A percentile compares a stretch with the other conserved stretches of the same genome.
Evolutionary conservation across 352 stramenopile species (phyloP).

Genomic region (Pythium aristosporum): DNA sequence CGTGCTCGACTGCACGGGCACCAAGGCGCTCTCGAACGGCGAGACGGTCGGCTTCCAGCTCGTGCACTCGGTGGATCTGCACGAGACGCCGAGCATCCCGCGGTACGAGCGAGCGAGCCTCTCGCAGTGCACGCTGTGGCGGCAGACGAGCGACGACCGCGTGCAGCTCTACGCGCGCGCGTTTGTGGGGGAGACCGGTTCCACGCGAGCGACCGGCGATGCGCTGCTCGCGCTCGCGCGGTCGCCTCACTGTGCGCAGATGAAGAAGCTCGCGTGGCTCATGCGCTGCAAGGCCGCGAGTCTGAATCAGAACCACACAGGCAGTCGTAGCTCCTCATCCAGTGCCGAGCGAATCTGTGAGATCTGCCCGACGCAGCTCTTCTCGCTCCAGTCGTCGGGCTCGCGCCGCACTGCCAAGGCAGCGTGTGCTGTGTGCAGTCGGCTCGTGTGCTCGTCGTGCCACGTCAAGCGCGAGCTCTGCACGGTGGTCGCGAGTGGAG

Average conservation of each 20-base stretch:
- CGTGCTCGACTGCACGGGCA: constrained; percentile 54
- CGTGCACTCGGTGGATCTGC: constrained; percentile 62
- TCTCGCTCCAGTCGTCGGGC: neutral
- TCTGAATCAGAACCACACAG: constrained; percentile 1
- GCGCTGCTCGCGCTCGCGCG: constrained; percentile 32
- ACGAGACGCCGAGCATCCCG: constrained; percentile 36
- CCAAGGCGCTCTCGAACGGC: constrained; percentile 38
- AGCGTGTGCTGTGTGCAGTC: constrained; percentile 43
- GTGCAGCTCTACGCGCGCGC: constrained; percentile 41
- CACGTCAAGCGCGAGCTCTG: constrained; percentile 48
- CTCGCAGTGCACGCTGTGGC: constrained; percentile 56
- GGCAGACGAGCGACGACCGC: constrained; percentile 31
- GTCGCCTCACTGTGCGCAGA: constrained; percentile 47
- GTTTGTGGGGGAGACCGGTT: constrained; percentile 27
- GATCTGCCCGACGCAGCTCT: constrained; percentile 16
- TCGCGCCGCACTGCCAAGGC: constrained; percentile 14
- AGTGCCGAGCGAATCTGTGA: constrained; percentile 14
- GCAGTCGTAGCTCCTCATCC: neutral
- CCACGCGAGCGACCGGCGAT: constrained; percentile 35
- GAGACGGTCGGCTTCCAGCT: constrained; percentile 63
- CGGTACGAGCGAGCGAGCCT: constrained; percentile 46
- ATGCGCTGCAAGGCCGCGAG: constrained; percentile 30
- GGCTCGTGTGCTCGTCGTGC: constrained; percentile 50
- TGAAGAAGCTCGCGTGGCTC: constrained; percentile 71
- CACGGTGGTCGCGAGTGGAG: constrained; percentile 2